Evolutionary conservation across 768 basidiomycete genomes (phyloP).

Genomic region (Trametes cubensis): DNA sequence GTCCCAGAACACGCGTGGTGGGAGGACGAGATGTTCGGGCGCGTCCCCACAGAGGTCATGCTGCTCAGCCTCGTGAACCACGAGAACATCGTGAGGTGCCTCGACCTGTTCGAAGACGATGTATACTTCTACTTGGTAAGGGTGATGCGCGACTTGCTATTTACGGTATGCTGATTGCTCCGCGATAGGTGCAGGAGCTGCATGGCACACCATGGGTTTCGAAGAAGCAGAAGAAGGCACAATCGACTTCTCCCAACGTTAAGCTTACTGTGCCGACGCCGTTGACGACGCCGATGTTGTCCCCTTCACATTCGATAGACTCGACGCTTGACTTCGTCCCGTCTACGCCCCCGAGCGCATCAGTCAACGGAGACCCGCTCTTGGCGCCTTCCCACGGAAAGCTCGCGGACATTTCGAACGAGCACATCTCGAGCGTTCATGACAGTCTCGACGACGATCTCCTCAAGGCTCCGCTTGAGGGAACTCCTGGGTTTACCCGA

Average conservation of each 20-base stretch:
- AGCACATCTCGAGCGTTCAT: not conserved
- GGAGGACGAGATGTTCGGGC: conserved; percentile 60
- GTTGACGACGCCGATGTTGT: conserved; percentile 59
- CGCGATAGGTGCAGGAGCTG: conserved; percentile 78
- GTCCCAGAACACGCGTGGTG: conserved; percentile 64
- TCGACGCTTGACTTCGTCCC: conserved; percentile 48
- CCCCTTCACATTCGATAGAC: conserved; percentile 55
- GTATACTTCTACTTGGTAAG: conserved; percentile 86
- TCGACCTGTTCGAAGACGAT: conserved; percentile 83
- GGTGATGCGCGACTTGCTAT: conserved; percentile 21
- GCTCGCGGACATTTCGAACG: conserved; percentile 6
- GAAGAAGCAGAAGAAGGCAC: conserved; percentile 42
- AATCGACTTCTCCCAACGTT: conserved; percentile 31
- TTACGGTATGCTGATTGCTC: conserved; percentile 12
- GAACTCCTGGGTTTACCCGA: conserved; percentile 50
- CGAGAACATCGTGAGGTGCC: conserved; percentile 78
- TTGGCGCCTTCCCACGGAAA: conserved; percentile 2
- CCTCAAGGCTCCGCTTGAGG: conserved; percentile 19
- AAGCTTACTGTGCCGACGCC: conserved; percentile 45
- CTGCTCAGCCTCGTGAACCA: conserved; percentile 75
- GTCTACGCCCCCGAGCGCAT: conserved; percentile 41
- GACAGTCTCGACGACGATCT: conserved; percentile 13
- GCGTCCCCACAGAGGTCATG: conserved; percentile 80
- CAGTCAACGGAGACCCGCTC: conserved; percentile 5
- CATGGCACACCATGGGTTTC: conserved; percentile 88